phyloP scores from a whole-genome alignment of 2,329 filamentous ascomycete species.

The Ustilaginoidea virens region DNA sequence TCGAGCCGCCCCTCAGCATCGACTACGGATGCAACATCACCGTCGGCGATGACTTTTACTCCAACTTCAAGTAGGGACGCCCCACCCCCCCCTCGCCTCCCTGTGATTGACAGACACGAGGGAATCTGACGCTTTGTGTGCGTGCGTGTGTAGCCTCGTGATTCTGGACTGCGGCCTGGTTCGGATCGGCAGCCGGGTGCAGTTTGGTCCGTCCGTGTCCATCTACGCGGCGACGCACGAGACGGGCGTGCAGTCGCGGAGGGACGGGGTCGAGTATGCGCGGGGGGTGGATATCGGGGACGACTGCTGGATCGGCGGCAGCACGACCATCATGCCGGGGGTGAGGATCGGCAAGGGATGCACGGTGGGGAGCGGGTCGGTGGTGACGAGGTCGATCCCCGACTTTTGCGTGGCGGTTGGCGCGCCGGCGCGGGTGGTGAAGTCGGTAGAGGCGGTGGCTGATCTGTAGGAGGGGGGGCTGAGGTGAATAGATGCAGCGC shows the following conservation, averaged over 20 bases:
- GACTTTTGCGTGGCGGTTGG: conserved; percentile 32
- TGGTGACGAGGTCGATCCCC: conserved; percentile 34
- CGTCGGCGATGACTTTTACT: conserved; percentile 47
- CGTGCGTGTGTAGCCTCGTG: conserved; percentile 23
- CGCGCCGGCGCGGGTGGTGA: conserved; percentile 31
- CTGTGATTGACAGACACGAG: too few species aligned
- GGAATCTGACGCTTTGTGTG: neutral
- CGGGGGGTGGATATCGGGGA: conserved; percentile 30
- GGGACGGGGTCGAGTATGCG: conserved; percentile 31
- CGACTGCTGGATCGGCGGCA: conserved; percentile 40
- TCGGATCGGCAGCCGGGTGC: conserved; percentile 51
- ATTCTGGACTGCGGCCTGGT: conserved; percentile 63
- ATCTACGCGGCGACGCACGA: conserved; percentile 62
- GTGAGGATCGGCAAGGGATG: conserved; percentile 36
- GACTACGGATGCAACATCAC: conserved; percentile 53
- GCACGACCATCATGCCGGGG: conserved; percentile 32
- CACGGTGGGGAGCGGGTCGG: conserved; percentile 32
- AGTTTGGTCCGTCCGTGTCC: conserved; percentile 57
- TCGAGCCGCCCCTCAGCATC: conserved; percentile 46
- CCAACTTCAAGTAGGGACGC: conserved; percentile 26
- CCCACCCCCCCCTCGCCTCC: neutral
- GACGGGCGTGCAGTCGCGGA: conserved; percentile 37
- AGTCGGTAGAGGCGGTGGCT: conserved; percentile 24
- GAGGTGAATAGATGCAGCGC: too few species aligned
- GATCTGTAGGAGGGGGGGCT: too few species aligned